Base-by-base conservation (phyloP, 2,329 filamentous ascomycete genomes). In the Claviceps purpurea region DNA sequence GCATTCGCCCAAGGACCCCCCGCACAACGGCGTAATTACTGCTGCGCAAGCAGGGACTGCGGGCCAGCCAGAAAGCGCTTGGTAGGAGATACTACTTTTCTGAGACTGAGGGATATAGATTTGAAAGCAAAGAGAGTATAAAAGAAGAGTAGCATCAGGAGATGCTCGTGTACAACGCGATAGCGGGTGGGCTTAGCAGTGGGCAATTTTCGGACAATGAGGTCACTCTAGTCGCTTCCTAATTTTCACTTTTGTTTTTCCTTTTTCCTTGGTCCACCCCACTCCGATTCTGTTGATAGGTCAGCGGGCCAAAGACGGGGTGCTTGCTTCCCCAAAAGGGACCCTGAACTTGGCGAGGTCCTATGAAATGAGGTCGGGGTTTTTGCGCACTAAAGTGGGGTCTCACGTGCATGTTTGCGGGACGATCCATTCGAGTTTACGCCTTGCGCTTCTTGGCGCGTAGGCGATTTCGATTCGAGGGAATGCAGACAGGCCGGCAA, bases 321-420 rank as follows among this genome's bases (percentile, higher is more conserved):
- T 39, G 40, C 24, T 38, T 44, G 30, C 49, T 50, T 50, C 49
- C 49, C 41, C 24, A 44, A 44, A 41, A 10, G 49, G 49, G 49
- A 50, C 30, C 40, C 40, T 26, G 30, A 34, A 34, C 8, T 34
- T 34, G 30, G 10, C 30, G 30, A 11, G 30, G 30, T 34, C 30
- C 30, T 34, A 34, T 34, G 30, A 34, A 11, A 34, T 11, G 30
- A 34, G 30, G 30, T 34, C 30, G 30, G 30, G 30, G 30, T 34
- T 34, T 2, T 34, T 34, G 30, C 30, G 30, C 10, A 34, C 30
- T 34, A 34, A 34, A 34, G 30, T 34, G 30, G 48, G 49, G 46
- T 51, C 50, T 50, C 52, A 54, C 52, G 52, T 54, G 52, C 52
- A 34, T 34, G n/a, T 41, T 40, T 45, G 30, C 49, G 49, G 49